These are phyloP conservation scores for Krasilnikovozyma curviuscula DNA, from an alignment of 768 basidiomycete genomes.

Conservation along the genomic window DNA sequence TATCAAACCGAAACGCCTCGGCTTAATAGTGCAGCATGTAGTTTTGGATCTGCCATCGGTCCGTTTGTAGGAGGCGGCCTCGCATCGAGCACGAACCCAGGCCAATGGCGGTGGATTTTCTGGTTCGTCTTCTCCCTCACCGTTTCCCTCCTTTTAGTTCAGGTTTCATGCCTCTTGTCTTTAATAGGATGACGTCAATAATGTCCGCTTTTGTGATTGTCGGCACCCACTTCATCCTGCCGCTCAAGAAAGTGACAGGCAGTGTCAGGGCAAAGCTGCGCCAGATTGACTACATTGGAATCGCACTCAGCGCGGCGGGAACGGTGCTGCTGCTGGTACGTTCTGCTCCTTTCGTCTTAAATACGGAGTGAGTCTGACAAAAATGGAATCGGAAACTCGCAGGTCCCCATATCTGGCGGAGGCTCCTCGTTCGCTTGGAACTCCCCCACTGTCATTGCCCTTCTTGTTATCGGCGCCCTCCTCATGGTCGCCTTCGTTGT, in stretches of 20 bases:
- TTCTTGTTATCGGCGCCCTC: slow-evolving; percentile 14
- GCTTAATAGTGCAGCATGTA: too few species aligned
- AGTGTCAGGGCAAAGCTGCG: slow-evolving; percentile 14
- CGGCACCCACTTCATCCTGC: slow-evolving; percentile 18
- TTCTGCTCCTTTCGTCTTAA: too few species aligned
- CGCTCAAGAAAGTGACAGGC: slow-evolving; percentile 18
- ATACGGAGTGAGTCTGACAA: too few species aligned
- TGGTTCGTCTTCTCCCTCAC: slow-evolving; percentile 6
- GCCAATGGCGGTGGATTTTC: slow-evolving; percentile 21
- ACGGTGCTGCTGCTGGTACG: slow-evolving; percentile 18
- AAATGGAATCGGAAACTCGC: background rate
- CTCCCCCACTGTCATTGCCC: slow-evolving; percentile 14
- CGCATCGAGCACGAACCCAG: slow-evolving; percentile 12
- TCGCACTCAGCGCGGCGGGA: slow-evolving; percentile 15
- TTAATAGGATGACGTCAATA: slow-evolving; percentile 15
- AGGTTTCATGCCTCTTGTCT: background rate
- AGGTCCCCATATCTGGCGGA: slow-evolving; percentile 19
- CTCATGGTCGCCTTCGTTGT: slow-evolving; percentile 12
- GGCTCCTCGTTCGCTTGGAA: slow-evolving; percentile 18
- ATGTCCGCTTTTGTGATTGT: slow-evolving; percentile 13
- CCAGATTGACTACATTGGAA: slow-evolving; percentile 21
- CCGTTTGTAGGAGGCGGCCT: slow-evolving; percentile 20
- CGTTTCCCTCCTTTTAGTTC: too few species aligned
- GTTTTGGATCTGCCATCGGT: slow-evolving; percentile 6
- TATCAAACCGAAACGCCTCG: slow-evolving; percentile 16